Evolutionary conservation across 768 basidiomycete genomes (phyloP).

Genomic region (Amylocystis lapponica): DNA sequence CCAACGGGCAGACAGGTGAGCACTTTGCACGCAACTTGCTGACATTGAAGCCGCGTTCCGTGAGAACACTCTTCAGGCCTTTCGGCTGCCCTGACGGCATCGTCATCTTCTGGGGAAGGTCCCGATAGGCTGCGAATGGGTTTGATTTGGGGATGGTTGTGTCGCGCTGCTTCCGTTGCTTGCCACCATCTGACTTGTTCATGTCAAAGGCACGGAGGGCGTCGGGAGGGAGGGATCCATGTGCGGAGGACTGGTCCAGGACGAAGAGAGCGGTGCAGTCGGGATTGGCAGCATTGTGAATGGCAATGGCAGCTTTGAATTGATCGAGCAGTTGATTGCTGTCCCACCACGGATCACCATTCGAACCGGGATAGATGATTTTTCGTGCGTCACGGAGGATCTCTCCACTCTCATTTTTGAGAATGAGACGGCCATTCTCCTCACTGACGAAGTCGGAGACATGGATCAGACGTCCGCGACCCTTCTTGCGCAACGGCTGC

Average conservation of each 20-base stretch:
- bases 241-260: constrained; percentile 39
- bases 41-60: constrained; percentile 37
- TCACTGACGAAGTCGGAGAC: constrained; percentile 37
- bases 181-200: constrained; percentile 19
- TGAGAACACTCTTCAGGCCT: constrained; percentile 29
- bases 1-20: constrained; percentile 30
- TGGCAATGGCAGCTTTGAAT: constrained; percentile 26
- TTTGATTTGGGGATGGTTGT: constrained; percentile 33
- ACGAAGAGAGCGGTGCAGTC: constrained; percentile 28
- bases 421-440: constrained; percentile 27
- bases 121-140: constrained; percentile 23
- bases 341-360: constrained; percentile 37
- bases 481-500: constrained; percentile 22
- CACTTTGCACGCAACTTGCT: constrained; percentile 28
- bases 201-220: constrained; percentile 22
- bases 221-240: constrained; percentile 20
- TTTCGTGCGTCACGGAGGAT: constrained; percentile 26
- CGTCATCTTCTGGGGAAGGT: constrained; percentile 33
- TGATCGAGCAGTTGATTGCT: constrained; percentile 29
- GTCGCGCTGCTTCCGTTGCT: constrained; percentile 15
- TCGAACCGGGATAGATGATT: constrained; percentile 26
- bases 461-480: constrained; percentile 31
- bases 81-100: constrained; percentile 25
- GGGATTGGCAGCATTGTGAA: constrained; percentile 34
- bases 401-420: neutral